These are phyloP conservation scores for Boechera divaricarpa DNA, from an alignment of 345 rosid genomes.

Conservation along the genomic window DNA sequence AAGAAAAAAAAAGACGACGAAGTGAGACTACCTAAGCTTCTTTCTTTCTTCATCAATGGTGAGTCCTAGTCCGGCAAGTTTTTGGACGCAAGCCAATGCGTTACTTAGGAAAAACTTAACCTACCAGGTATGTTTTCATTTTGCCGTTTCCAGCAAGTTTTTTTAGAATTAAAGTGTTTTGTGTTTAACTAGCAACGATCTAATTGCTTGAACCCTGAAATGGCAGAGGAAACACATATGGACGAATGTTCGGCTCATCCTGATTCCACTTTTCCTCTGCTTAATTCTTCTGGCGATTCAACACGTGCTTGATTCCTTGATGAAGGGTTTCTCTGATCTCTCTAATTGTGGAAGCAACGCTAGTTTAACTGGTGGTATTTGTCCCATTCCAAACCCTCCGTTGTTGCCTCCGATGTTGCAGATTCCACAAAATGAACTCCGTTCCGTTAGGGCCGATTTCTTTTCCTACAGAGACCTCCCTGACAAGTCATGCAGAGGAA, in stretches of 20 bases:
- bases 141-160: not conserved
- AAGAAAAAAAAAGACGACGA: not conserved
- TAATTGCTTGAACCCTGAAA: not conserved
- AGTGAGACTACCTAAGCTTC: slow-evolving; percentile 1
- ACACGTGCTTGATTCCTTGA: slow-evolving; percentile 40
- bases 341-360: slow-evolving; percentile 40
- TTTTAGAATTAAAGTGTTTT: not conserved
- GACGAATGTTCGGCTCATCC: slow-evolving; percentile 71
- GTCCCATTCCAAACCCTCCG: slow-evolving; percentile 62
- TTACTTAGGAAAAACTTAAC: slow-evolving; percentile 83
- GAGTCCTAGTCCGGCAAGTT: slow-evolving; percentile 57
- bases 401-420: slow-evolving; percentile 76
- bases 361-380: slow-evolving; percentile 31
- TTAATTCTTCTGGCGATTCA: slow-evolving; percentile 60
- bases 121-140: slow-evolving; percentile 58
- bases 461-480: slow-evolving; percentile 62
- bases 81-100: slow-evolving; percentile 78
- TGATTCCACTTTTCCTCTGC: slow-evolving; percentile 75
- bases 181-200: not conserved
- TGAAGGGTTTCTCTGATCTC: slow-evolving; percentile 24
- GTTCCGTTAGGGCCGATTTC: slow-evolving; percentile 61
- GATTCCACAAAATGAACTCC: slow-evolving; percentile 63
- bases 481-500: slow-evolving; percentile 62
- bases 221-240: slow-evolving; percentile 68
- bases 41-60: slow-evolving; percentile 50